Evolutionary conservation across 169 alveolate species (phyloP).

Genomic region (Ichthyophthirius multifiliis): DNA sequence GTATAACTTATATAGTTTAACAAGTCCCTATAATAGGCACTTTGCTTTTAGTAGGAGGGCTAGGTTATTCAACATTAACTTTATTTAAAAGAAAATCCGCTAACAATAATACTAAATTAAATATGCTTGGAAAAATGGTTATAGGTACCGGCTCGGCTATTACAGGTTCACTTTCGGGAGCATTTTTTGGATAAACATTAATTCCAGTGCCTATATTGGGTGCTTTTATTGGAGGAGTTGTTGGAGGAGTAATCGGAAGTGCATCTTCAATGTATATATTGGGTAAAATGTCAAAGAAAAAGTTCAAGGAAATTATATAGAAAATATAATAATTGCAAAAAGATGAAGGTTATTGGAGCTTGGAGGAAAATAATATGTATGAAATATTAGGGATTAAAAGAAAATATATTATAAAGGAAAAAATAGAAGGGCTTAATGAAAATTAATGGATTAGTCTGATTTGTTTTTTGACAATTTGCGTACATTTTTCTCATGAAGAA

Average conservation of each 20-base stretch:
- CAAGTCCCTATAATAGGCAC: conserved; percentile 30
- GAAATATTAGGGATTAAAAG: too few species aligned
- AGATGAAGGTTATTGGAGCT: too few species aligned
- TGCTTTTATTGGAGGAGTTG: conserved; percentile 37
- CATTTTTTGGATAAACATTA: conserved; percentile 24
- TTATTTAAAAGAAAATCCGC: conserved; percentile 16
- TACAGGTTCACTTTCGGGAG: conserved; percentile 27
- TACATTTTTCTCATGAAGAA: too few species aligned
- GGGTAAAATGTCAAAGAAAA: too few species aligned
- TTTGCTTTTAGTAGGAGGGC: conserved; percentile 22
- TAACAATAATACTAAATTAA: neutral
- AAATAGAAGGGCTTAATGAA: too few species aligned
- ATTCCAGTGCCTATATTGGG: conserved; percentile 37
- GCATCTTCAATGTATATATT: too few species aligned
- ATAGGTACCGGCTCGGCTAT: conserved; percentile 20
- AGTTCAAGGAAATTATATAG: too few species aligned
- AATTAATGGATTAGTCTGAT: too few species aligned
- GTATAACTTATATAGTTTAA: conserved; percentile 24
- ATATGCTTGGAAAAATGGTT: conserved; percentile 17
- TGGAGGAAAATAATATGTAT: too few species aligned
- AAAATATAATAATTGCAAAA: too few species aligned
- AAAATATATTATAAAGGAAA: too few species aligned
- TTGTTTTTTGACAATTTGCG: too few species aligned
- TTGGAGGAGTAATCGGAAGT: conserved; percentile 36
- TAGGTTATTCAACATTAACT: conserved; percentile 23